Base-by-base conservation (phyloP, 2,329 filamentous ascomycete species). In the Clonostachys chloroleuca region DNA sequence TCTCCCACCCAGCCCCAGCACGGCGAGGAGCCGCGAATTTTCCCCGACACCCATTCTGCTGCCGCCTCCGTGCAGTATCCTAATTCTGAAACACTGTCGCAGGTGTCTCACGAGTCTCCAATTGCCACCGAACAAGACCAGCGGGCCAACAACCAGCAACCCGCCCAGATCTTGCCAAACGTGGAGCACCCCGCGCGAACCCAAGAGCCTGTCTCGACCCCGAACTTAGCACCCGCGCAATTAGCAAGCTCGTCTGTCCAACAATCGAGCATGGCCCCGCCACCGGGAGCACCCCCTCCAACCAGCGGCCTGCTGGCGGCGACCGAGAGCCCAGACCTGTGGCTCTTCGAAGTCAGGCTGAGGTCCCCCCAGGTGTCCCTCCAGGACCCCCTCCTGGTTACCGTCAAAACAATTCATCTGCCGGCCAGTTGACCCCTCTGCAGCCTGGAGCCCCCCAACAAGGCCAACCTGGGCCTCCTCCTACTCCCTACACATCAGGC, bases 101-200 rank as follows among this genome's bases (percentile, higher is more conserved):
- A 84, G 61, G 60, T 81, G 54, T 85, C 82, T 59, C 74, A 78
- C 69, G 82, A 85, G 49, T 83, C 80, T 34, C 75, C 75, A 35
- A 60, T 73, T 16, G 24, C 24, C 24, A 67, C 69, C 40, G 79
- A 82, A 52, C 67, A 68, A 37, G 77, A 79, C 50, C 62, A 64
- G 50, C 58, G 57, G 44, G 63, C 68, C 51, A 59, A 64, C 52
- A 68, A 67, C 53, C 56, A 68, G 46, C 70, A 76, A 34, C 68
- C 71, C 45, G 59, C 65, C 43, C 72, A 74, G 52, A 61, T 63
- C n/a, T 69, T 72, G 12, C 67, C 74, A 24, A 65, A 68, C 47
- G 58, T 70, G 49, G 70, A 62, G 51, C 69, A 69, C 59, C 56
- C 61, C 6, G 50, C 60, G n/a, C 66, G 68, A 48, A 51, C 59